Evolutionary conservation across 768 basidiomycete species (phyloP), one percentile per base, ranked within the genome.

Genomic region (Auriscalpium orientale): DNA sequence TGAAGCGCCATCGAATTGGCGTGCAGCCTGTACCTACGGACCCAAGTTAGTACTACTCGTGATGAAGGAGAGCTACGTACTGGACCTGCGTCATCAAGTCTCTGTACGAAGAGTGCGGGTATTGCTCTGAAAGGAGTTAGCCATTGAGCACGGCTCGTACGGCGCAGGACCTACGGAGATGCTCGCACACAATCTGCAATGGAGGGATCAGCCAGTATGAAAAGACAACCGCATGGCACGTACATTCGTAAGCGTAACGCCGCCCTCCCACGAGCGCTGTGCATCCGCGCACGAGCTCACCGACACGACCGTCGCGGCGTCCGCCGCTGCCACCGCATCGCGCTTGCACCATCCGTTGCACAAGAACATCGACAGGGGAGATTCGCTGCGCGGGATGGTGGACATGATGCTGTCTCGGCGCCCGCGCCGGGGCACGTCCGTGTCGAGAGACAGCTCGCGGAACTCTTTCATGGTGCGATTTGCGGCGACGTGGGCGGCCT

Each of bases 221-320:
- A 2, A 15, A 12, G 20, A 54, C 36, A 20, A 60, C 55, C 46
- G 16, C 60, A 52, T 21, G 38, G 60, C 12, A 3, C 20, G 28
- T 49, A 56, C 33, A 12, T 51, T 13, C 33, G 15, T 16, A 33
- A 20, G 34, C 16, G 34, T 16, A 3, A 20, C 15, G 0, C n/a
- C 15, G 49, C 15, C 18, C 40, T 66, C 66, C 62, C 62, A 67
- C 5, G 61, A 53, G 38, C 44, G 54, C 50, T 66, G 66, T 33
- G 55, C 37, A 38, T 67, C 66, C 47, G 61, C 56, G 38, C 65
- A 66, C 0, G 64, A 60, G 3, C 64, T 62, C 8, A 66, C 35
- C 5, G 63, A 64, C 2, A 60, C 38, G 58, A 59, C 28, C 28
- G 35, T 44, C 11, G 28, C 28, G 13, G 49, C 33, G 10, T 34